phyloP scores from a whole-genome alignment of 2,329 filamentous ascomycete species.

The Exophiala aquamarina region DNA sequence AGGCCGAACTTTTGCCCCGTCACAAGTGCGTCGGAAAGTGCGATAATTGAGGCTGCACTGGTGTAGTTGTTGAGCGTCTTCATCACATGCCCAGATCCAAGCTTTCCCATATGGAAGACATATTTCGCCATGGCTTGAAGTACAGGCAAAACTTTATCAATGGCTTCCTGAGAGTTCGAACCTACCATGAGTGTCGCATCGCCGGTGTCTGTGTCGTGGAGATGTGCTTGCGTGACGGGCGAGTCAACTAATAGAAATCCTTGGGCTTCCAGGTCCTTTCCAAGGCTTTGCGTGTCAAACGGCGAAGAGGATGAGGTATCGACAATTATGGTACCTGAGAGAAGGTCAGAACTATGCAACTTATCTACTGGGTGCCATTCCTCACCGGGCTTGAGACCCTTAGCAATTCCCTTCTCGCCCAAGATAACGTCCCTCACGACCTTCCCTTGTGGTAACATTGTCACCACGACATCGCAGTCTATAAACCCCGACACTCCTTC shows the following conservation, averaged over 20 bases:
- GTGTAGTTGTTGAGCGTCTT: constrained; percentile 23
- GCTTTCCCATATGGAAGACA: constrained; percentile 16
- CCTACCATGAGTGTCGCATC: constrained; percentile 17
- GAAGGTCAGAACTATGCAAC: too few species aligned
- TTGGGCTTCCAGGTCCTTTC: constrained; percentile 8
- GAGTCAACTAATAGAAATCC: constrained; percentile 11
- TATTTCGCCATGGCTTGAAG: constrained; percentile 13
- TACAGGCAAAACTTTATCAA: constrained; percentile 9
- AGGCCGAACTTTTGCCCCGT: constrained; percentile 13
- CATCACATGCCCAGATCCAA: constrained; percentile 16
- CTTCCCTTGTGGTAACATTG: constrained; percentile 34
- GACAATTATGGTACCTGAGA: not conserved
- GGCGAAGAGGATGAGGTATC: constrained; percentile 17
- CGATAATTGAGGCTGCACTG: constrained; percentile 7
- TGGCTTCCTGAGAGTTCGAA: constrained; percentile 1
- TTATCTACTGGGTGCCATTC: too few species aligned
- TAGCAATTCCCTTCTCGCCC: not conserved
- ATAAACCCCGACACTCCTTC: constrained; percentile 27
- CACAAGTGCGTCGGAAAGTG: constrained; percentile 7
- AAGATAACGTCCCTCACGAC: constrained; percentile 32
- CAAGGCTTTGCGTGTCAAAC: constrained; percentile 12
- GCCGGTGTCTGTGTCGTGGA: constrained; percentile 16
- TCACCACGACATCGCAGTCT: constrained; percentile 32
- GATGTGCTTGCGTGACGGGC: constrained; percentile 15
- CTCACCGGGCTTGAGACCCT: constrained; percentile 2